Evolutionary conservation across 177 flowering plant species (phyloP).

Genomic region (Tripterygium wilfordii): DNA sequence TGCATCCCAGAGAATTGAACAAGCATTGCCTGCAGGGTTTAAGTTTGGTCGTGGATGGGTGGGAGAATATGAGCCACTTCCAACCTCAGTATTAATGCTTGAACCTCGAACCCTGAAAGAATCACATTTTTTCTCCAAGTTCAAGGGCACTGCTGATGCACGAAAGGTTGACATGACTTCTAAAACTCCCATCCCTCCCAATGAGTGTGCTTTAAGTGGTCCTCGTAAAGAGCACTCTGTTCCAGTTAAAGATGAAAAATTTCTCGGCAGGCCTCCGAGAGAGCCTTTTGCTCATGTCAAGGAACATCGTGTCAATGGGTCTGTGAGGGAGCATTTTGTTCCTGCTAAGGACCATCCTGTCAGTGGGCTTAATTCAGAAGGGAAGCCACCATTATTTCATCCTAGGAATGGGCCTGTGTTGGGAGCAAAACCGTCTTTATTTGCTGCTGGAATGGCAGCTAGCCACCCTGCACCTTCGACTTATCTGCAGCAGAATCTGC

Average conservation of each 20-base stretch:
- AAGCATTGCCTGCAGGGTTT: conserved; percentile 58
- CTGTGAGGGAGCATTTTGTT: too few species aligned
- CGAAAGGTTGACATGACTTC: conserved; percentile 20
- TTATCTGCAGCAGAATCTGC: conserved; percentile 30
- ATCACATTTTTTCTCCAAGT: conserved; percentile 17
- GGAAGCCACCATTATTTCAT: conserved; percentile 15
- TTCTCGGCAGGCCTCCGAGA: too few species aligned
- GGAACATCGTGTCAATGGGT: too few species aligned
- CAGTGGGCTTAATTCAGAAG: conserved; percentile 15
- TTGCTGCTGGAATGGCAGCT: conserved; percentile 12
- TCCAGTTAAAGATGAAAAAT: too few species aligned
- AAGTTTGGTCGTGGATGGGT: conserved; percentile 98
- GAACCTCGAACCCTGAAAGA: conserved; percentile 36
- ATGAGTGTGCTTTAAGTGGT: too few species aligned
- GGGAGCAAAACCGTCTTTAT: conserved; percentile 19
- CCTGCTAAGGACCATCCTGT: too few species aligned
- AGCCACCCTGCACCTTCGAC: conserved; percentile 10
- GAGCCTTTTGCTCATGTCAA: too few species aligned
- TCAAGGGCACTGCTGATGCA: conserved; percentile 10
- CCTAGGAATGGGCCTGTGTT: conserved; percentile 12
- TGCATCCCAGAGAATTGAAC: conserved; percentile 74
- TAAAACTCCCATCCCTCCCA: conserved; percentile 13
- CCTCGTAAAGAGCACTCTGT: too few species aligned
- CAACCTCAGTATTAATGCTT: conserved; percentile 54
- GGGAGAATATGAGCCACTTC: conserved; percentile 89